phyloP scores from a whole-genome alignment of 108 stramenopile genomes.

The Asterionellopsis glacialis region DNA sequence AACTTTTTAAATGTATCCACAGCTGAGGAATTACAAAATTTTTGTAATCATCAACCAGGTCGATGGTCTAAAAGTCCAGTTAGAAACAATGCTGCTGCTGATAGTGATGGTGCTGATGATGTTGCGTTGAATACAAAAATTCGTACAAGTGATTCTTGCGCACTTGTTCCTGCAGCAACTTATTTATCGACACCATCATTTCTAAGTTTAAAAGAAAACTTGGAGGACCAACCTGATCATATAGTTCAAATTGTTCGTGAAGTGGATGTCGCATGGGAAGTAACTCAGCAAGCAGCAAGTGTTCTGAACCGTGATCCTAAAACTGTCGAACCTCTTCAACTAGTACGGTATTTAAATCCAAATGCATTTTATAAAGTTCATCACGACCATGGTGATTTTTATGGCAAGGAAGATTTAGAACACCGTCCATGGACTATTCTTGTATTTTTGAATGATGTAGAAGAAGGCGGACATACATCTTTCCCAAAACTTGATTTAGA shows the following conservation, averaged over 20 bases:
- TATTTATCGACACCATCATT: conserved; percentile 8
- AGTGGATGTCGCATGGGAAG: conserved; percentile 22
- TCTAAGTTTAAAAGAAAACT: not conserved
- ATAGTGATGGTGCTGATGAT: not conserved
- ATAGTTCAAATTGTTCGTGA: conserved; percentile 11
- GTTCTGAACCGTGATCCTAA: conserved; percentile 6
- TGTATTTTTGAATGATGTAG: conserved; percentile 12
- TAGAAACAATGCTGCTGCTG: conserved; percentile 2
- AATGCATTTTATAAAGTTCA: conserved; percentile 13
- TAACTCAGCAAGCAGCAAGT: conserved; percentile 9
- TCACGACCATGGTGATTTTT: conserved; percentile 26
- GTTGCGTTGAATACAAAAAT: conserved; percentile 4
- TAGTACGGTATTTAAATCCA: conserved; percentile 18
- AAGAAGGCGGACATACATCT: conserved; percentile 14
- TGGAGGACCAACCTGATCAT: conserved; percentile 6
- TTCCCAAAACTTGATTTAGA: conserved; percentile 15
- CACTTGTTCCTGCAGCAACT: conserved; percentile 10
- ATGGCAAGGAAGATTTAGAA: conserved; percentile 13
- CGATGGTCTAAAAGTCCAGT: conserved; percentile 13
- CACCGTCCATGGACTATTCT: conserved; percentile 20
- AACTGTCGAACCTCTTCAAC: conserved; percentile 17
- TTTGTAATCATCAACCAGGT: conserved; percentile 4
- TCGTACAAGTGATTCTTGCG: conserved; percentile 20
- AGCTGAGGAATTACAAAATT: conserved; percentile 7
- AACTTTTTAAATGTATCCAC: conserved; percentile 16